phyloP scores from a whole-genome alignment of 169 alveolate genomes.

The Plasmodium blacklocki region DNA sequence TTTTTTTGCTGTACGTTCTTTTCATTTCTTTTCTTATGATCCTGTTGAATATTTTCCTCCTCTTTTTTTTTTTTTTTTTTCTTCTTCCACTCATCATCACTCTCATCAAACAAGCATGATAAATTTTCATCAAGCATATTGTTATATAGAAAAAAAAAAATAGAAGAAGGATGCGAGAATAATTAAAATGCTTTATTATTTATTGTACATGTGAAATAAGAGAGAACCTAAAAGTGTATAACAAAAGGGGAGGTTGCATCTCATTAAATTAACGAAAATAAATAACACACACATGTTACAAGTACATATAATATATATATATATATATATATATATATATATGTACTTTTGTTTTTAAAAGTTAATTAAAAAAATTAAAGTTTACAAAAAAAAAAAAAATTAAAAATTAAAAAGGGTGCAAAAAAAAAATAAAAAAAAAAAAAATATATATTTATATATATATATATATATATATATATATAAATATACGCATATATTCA shows the following conservation, averaged over 20 bases:
- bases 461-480: constrained; percentile 3
- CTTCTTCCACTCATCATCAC: constrained; percentile 58
- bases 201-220: no score
- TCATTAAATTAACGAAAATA: no score
- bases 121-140: constrained; percentile 75
- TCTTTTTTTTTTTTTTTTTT: constrained; percentile 20
- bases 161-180: neutral
- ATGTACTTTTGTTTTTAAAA: no score
- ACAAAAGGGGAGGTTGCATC: no score
- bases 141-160: constrained; percentile 6
- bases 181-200: no score
- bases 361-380: no score
- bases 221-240: no score
- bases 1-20: neutral
- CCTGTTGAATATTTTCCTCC: neutral
- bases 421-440: neutral
- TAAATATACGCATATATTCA: neutral
- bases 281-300: neutral
- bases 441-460: neutral
- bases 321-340: neutral
- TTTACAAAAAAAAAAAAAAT: no score
- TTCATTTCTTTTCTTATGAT: neutral
- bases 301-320: neutral
- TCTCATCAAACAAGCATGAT: constrained; percentile 72
- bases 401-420: neutral